Base-by-base conservation (phyloP, 73 alveolate genomes). In the Breviolum minutum region DNA sequence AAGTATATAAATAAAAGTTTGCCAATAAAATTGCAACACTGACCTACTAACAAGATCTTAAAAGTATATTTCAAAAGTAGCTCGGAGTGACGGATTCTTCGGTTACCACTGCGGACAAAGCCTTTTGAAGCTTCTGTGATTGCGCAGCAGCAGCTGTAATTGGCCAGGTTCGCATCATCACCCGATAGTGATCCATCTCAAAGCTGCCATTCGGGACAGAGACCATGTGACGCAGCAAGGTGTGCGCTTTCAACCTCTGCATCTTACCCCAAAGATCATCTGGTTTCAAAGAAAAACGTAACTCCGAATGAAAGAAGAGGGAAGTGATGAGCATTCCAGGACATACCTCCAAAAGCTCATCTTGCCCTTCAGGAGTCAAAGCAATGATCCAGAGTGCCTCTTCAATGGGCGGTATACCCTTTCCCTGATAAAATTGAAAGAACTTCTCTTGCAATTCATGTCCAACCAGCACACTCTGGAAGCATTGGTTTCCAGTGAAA, bases 291-390 rank as follows among this genome's bases (percentile, higher is more conserved):
- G 82, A 73, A 79, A 92, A 92, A 10, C 98, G 89, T 40, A 92
- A 60, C 66, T 92, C 98, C 8, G 98, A 48, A 74, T 92, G 98
- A 16, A 92, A 81, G 63, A 92, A 62, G 7, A 92, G 81, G 66
- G 98, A 54, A 22, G 98, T 92, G 81, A 92, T 54, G 66, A 92
- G 87, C 98, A 92, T 92, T 20, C 98, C 98, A 30, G 98, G 98
- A 64, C 98, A 92, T 2, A 92, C 66, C 48, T 92, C 91, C 69
- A 73, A 32, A 24, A 92, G 83, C 24, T 92, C 98, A 40, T 92
- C 85, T 30, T 92, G 98, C 30, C 84, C 98, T 40, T 26, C 68
- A 17, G 32, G 29, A 12, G 89, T 29, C 27, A 92, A 92, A 27
- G 91, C 86, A 2, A 84, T 61, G 54, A 92, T 27, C 98, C 98